Base-by-base conservation (phyloP, 1,284 basidiomycete genomes). In the Acaromyces ingoldii region DNA sequence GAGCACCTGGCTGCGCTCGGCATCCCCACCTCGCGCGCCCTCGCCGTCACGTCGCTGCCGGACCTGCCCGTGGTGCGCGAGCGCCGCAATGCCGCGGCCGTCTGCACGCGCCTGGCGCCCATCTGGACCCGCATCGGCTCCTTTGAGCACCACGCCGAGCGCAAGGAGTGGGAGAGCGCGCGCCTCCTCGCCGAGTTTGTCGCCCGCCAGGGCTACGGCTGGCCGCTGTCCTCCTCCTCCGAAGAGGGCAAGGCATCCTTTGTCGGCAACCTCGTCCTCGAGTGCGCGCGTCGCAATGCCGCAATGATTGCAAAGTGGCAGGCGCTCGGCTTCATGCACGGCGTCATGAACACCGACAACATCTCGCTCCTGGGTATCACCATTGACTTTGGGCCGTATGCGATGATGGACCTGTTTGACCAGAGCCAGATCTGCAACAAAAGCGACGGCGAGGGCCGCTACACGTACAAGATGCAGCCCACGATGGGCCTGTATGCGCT, bases 301-400 rank as follows among this genome's bases (percentile, higher is more conserved):
- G 79, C 79, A 68, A 97, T 92, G 83, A 88, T 91, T 0, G 93
- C 89, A 1, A 84, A 81, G 1, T 97, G 93, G 93, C 93, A 97
- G 77, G 72, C 71, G 5, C 67, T 77, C 31, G 76, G 75, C 6
- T 72, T 70, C 53, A 74, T 67, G 66, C 72, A 76, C 51, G 78
- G 63, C 55, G 92, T 97, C n/a, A 88, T 96, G 67, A 96, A 96
- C 74, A 95, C 92, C 2, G 92, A 96, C 79, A 77, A 77, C 48
- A 71, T 77, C 29, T 88, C 88, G 2, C 80, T 96, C 24, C 78
- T 90, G 21, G 92, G 92, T 1, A 77, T 92, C 50, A 95, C 91
- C 0, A 95, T 97, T 59, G 93, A 97, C 41, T 66, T 64, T 34
- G 48, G 72, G 15, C 91, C 91, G 42, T 97, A 88, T 67, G 90